Evolutionary conservation across 108 stramenopile genomes (phyloP).

Genomic region (Hondaea fermentalgiana): DNA sequence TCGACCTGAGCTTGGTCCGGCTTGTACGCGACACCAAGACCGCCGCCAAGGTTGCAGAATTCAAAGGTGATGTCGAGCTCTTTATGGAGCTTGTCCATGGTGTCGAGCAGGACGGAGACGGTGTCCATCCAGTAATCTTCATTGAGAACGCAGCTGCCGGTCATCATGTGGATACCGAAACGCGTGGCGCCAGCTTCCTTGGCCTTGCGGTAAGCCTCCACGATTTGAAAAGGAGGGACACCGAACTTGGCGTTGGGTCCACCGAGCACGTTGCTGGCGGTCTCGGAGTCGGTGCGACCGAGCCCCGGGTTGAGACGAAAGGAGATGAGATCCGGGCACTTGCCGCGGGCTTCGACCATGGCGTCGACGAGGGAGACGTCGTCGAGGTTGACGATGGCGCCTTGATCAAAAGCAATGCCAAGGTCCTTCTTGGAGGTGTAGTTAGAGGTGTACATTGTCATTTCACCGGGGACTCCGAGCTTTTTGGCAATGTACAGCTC

Average conservation of each 20-base stretch:
- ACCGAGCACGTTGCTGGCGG: conserved; percentile 22
- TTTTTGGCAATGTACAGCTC: conserved; percentile 19
- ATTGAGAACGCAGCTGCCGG: conserved; percentile 22
- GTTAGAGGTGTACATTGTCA: conserved; percentile 26
- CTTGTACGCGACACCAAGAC: conserved; percentile 22
- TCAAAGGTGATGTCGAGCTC: conserved; percentile 16
- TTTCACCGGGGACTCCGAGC: conserved; percentile 3
- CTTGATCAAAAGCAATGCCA: not conserved
- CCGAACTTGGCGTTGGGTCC: conserved; percentile 29
- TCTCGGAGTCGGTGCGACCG: conserved; percentile 16
- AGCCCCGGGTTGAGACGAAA: conserved; percentile 25
- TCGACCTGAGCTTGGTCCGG: conserved; percentile 9
- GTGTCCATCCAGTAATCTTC: conserved; percentile 25
- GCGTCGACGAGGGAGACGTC: conserved; percentile 17
- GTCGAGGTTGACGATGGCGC: conserved; percentile 24
- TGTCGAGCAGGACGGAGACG: not conserved
- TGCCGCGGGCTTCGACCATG: not conserved
- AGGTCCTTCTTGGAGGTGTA: conserved; percentile 23
- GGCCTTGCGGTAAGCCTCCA: conserved; percentile 20
- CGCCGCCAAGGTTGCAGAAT: conserved; percentile 22
- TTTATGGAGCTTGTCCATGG: not conserved
- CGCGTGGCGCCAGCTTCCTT: conserved; percentile 16
- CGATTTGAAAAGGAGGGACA: conserved; percentile 5
- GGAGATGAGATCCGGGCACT: conserved; percentile 21
- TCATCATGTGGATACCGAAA: conserved; percentile 29